Percentiles rank a stretch among this genome's conserved stretches.
These are phyloP conservation scores for Deinandra increscens DNA, from an alignment of 129 eudicot genomes.

Conservation along the genomic window DNA sequence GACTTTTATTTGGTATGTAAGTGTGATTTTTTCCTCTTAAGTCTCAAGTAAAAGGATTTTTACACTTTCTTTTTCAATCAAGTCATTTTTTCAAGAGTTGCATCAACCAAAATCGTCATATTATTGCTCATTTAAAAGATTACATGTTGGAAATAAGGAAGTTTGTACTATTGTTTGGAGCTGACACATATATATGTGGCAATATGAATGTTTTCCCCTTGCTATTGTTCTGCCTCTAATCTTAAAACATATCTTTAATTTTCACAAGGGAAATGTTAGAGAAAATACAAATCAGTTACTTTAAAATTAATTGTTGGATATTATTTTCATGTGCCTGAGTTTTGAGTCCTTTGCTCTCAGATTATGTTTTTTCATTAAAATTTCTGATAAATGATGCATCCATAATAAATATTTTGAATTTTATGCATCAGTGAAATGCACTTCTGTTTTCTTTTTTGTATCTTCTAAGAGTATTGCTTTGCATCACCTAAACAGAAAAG, in stretches of 20 bases:
- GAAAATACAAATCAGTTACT: background rate
- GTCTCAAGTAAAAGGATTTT: too few relatives aligned
- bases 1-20: too few relatives aligned
- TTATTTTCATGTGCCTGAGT: background rate
- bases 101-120: background rate
- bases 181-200: background rate
- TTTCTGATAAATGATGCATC: slow-evolving; percentile 13
- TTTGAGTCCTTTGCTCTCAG: background rate
- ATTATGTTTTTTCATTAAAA: background rate
- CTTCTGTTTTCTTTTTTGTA: too few relatives aligned
- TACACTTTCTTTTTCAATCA: too few relatives aligned
- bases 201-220: background rate
- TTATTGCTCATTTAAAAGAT: background rate
- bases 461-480: too few relatives aligned
- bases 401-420: too few relatives aligned
- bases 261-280: background rate
- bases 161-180: background rate
- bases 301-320: background rate
- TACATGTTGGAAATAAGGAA: background rate
- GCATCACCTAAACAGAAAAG: too few relatives aligned
- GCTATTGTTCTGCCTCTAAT: background rate
- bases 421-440: too few relatives aligned
- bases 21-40: too few relatives aligned
- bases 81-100: too few relatives aligned
- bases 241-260: background rate